Base-by-base conservation (phyloP, 306 rosid species). In the Coriaria nepalensis region DNA sequence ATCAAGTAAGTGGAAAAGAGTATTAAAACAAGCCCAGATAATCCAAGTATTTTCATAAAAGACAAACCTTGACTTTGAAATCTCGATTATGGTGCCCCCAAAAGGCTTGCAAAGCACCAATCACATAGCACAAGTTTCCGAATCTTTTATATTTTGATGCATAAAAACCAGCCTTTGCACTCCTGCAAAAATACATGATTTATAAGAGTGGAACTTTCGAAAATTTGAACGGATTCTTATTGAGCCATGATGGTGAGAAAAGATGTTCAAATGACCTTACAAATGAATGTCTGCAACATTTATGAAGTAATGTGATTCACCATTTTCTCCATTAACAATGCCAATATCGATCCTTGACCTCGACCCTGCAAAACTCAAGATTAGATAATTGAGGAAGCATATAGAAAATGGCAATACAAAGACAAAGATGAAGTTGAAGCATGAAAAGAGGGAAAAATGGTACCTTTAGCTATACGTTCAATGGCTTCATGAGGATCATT, bases 251-350 rank as follows among this genome's bases (percentile, higher is more conserved):
- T 56, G 36, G 43, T 4, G 59, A 20, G 29, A 20, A 20, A 20
- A 20, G 29, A 51, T 43, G 57, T 67, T 47, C 14, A 55, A 69
- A 57, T 45, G 65, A 59, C 62, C 98, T 77, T 81, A 90, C 98
- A 90, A 71, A 72, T 90, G 95, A 69, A 79, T 73, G 68, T 90
- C 98, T 7, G 98, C 95, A 67, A 85, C 93, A 44, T 90, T 90
- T 52, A 78, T 62, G 64, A 90, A 85, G 87, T 85, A 79, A 62
- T 81, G 97, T 20, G 64, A 56, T 29, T 73, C 81, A 13, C 65
- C 70, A 45, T 37, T 56, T 66, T 79, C 81, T 64, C 77, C 82
- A 14, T 52, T 69, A 55, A 85, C 75, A 35, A 79, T 77, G 39
- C 98, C 98, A 51, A 75, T 68, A 69, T 81, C 98, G 53, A 85